Evolutionary conservation across 2,329 filamentous ascomycete genomes (phyloP).

Genomic region (Kalaharituber pfeilii): DNA sequence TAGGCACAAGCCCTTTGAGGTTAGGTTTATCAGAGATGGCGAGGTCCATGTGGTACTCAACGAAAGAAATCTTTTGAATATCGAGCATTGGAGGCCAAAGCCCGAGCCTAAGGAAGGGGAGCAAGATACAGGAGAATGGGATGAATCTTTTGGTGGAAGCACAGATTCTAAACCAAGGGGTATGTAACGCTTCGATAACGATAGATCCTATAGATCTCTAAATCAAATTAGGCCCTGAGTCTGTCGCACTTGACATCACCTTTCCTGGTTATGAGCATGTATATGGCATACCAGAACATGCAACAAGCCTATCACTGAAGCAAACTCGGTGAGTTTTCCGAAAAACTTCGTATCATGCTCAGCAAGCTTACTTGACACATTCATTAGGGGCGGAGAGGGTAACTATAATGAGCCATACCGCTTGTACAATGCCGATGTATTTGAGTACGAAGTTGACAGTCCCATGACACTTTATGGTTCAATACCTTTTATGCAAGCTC

Average conservation of each 20-base stretch:
- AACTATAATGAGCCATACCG: slow-evolving; percentile 82
- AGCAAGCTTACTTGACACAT: background rate
- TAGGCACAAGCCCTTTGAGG: slow-evolving; percentile 60
- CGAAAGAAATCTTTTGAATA: slow-evolving; percentile 70
- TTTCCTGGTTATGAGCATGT: slow-evolving; percentile 87
- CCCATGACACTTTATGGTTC: slow-evolving; percentile 97
- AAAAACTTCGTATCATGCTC: background rate
- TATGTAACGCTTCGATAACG: slow-evolving; percentile 4
- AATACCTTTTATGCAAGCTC: slow-evolving; percentile 95
- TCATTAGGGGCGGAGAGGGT: slow-evolving; percentile 49
- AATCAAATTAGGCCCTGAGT: slow-evolving; percentile 52
- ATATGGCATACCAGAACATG: slow-evolving; percentile 85
- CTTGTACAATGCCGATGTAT: slow-evolving; percentile 91
- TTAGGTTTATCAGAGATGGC: slow-evolving; percentile 76
- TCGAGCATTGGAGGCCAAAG: slow-evolving; percentile 82
- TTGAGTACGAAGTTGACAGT: slow-evolving; percentile 92
- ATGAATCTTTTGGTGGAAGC: slow-evolving; percentile 86
- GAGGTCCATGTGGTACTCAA: slow-evolving; percentile 75
- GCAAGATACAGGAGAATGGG: slow-evolving; percentile 44
- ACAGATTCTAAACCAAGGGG: slow-evolving; percentile 78
- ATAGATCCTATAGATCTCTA: too few relatives aligned
- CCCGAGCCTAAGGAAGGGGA: slow-evolving; percentile 38
- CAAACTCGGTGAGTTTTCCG: slow-evolving; percentile 48
- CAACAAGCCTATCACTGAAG: slow-evolving; percentile 71
- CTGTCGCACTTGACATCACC: slow-evolving; percentile 73